Base-by-base conservation (phyloP, 2,329 filamentous ascomycete genomes). In the Pseudocercospora fuligena region DNA sequence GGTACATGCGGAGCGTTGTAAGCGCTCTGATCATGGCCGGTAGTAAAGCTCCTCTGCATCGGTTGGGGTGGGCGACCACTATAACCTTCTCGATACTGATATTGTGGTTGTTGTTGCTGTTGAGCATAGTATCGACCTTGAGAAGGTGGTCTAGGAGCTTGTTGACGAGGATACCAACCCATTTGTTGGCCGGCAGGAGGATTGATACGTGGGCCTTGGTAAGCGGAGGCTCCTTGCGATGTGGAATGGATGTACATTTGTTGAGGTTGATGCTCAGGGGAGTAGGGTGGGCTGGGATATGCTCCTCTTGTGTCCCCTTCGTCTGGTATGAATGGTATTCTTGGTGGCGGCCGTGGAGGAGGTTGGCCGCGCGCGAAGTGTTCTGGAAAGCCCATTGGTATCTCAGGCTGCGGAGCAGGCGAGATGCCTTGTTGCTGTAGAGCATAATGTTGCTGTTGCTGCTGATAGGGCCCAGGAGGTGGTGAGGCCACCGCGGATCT, bases 401-500 rank as follows among this genome's bases (percentile, higher is more conserved):
- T 33, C 3, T 27, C 27, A 49, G 59, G 25, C 11, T 51, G 46
- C 19, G 40, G 43, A 19, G 59, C n/a, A 2, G 23, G 29, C 14
- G 25, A 12, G 9, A 51, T 9, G 16, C 59, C 59, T 49, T 58
- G 54, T n/a, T 64, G 56, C 21, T 21, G 31, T 40, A 58, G 56
- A 49, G 65, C 61, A 53, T 64, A 67, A 31, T 65, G 56, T 19
- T 56, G 29, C 33, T 70, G 68, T 57, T 71, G 68, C 51, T 66
- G 64, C 16, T 43, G 57, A 14, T 59, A 53, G 7, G 23, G 54
- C n/a, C 29, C 46, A 27, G 62, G 57, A 40, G 51, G 27, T 7
- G 36, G 43, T 14, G 53, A 46, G 2, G 53, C 53, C 46, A 56
- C 40, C 19, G 40, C 43, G 12, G 25, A 56, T 11, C 51, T 14